Conservation (phyloP, 2,329 filamentous ascomycete genomes). For the Trichophyton mentagrophytes region DNA sequence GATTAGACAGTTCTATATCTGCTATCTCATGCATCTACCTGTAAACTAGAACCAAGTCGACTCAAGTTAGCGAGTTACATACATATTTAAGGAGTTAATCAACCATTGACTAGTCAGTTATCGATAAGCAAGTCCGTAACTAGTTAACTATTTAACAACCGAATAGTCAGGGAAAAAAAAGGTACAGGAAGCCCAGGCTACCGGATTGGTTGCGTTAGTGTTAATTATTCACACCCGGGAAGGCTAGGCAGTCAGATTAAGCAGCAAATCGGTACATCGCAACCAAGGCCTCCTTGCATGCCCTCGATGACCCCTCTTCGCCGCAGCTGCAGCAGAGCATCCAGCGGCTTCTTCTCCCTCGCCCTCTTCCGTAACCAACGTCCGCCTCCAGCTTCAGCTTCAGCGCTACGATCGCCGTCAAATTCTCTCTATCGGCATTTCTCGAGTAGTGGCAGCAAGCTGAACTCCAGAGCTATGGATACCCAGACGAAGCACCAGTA, state of each 20-base stretch:
- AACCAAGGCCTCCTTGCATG: not conserved
- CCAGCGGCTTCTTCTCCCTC: not conserved
- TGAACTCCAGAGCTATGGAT: slow-evolving; percentile 23
- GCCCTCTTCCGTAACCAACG: not conserved
- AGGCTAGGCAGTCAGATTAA: no score
- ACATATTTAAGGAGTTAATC: not conserved
- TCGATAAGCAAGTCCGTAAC: not conserved
- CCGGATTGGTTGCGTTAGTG: not conserved
- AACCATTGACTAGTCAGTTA: not conserved
- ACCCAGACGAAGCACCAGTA: slow-evolving; percentile 49
- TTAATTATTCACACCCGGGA: no score
- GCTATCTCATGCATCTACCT: not conserved
- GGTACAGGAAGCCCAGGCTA: not conserved
- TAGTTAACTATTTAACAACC: not conserved
- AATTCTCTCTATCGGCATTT: slow-evolving; percentile 1
- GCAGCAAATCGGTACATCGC: not conserved
- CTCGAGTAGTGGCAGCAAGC: slow-evolving; percentile 20
- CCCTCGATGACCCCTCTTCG: slow-evolving; percentile 14
- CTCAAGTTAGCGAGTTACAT: not conserved
- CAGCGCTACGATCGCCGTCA: not conserved
- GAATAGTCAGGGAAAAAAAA: not conserved
- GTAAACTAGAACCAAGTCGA: no score
- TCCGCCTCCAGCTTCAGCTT: not conserved
- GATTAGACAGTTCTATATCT: not conserved
- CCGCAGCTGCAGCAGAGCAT: slow-evolving; percentile 7